Conservation (phyloP, 352 stramenopile species). For the Phytophthora ramorum region DNA sequence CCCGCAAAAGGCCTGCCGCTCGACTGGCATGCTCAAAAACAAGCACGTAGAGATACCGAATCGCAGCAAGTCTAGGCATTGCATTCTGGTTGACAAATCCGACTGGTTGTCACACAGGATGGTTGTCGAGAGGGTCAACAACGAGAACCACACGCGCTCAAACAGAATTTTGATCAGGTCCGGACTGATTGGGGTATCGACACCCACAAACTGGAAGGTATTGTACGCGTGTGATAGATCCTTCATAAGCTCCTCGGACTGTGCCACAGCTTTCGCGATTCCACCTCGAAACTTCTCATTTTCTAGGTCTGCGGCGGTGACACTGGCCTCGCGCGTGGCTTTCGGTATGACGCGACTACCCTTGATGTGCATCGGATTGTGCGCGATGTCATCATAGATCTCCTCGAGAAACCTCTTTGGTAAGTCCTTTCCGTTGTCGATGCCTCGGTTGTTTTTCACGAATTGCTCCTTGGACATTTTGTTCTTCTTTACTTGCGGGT, state of each 20-base stretch:
- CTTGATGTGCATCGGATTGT: conserved; percentile 93
- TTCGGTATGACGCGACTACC: conserved; percentile 61
- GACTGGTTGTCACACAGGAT: conserved; percentile 84
- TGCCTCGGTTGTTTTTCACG: conserved; percentile 96
- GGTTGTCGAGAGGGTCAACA: conserved; percentile 87
- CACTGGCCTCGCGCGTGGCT: conserved; percentile 49
- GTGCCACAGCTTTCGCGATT: conserved; percentile 75
- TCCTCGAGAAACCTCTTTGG: conserved; percentile 91
- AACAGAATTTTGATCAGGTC: conserved; percentile 94
- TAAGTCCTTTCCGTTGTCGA: conserved; percentile 93
- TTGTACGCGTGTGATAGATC: conserved; percentile 81
- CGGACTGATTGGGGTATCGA: conserved; percentile 89
- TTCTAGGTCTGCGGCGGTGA: conserved; percentile 61
- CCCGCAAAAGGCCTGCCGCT: conserved; percentile 82
- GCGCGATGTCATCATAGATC: conserved; percentile 97
- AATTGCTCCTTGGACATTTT: conserved; percentile 98
- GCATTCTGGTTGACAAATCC: conserved; percentile 80
- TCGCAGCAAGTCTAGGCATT: conserved; percentile 83
- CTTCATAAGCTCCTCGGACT: conserved; percentile 89
- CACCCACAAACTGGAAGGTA: conserved; percentile 92
- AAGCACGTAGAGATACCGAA: conserved; percentile 87
- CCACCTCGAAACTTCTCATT: conserved; percentile 80
- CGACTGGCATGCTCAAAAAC: conserved; percentile 79
- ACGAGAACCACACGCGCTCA: conserved; percentile 95
- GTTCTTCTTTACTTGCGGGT: conserved; percentile 93